A percentile compares a stretch with the other conserved stretches of the same genome.
phyloP scores from a whole-genome alignment of 78 protist species.

The Tieghemostelium lacteum region DNA sequence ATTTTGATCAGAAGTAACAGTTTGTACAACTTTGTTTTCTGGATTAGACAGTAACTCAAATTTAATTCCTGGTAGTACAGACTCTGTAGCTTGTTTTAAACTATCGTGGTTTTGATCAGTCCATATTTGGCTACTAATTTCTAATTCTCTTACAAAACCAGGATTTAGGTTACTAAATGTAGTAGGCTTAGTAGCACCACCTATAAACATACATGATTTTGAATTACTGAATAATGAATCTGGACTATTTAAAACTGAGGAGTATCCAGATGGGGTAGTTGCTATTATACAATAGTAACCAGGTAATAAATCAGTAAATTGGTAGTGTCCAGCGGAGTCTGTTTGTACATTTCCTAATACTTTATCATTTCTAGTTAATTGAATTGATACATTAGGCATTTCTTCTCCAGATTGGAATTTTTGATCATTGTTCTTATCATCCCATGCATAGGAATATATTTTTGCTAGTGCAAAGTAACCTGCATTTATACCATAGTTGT shows the following conservation, averaged over 20 bases:
- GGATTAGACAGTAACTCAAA: neutral
- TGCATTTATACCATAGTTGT: neutral
- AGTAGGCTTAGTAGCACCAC: neutral
- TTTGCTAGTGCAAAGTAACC: neutral
- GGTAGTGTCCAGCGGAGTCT: neutral
- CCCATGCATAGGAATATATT: neutral
- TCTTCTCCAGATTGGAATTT: neutral
- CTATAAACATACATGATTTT: neutral
- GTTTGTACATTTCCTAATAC: neutral
- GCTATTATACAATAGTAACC: conserved; percentile 8
- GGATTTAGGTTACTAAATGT: conserved; percentile 11
- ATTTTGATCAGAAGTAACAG: neutral
- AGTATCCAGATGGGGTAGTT: neutral
- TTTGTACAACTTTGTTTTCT: conserved; percentile 5
- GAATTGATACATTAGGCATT: neutral
- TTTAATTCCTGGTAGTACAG: neutral
- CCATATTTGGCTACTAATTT: conserved; percentile 17
- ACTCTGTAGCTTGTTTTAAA: neutral
- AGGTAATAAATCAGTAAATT: neutral
- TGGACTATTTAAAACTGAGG: conserved; percentile 15
- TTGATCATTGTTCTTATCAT: conserved; percentile 20
- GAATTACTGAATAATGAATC: neutral
- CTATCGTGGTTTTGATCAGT: conserved; percentile 31
- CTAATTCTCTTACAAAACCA: conserved; percentile 17
- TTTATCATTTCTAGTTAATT: neutral